Evolutionary conservation across 805 yeast species (phyloP), one percentile per base, ranked within the genome.

Genomic region (Ogataea methanolica): DNA sequence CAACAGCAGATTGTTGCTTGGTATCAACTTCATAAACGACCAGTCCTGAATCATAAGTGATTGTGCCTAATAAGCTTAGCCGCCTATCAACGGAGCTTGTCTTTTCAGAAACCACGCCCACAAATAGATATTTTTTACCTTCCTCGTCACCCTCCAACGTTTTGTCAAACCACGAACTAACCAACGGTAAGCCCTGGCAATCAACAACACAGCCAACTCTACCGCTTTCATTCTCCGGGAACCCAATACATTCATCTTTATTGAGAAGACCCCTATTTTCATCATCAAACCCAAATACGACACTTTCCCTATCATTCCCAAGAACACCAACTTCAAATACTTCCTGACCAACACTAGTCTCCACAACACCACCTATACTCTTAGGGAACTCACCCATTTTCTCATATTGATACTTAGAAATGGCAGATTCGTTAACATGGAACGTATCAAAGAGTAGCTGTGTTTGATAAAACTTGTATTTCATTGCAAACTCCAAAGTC

Each of bases 181-280:
- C 43, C 12, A 64, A 21, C 4, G 70, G 67, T 3, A 59, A 16
- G 1, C 69, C 70, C 19, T 70, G 70, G 7, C 64, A 57, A 42
- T 64, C 65, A 2, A 60, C 36, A 2, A 60, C 54, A 21, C 49
- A 44, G 0, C 70, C 70, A 6, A 36, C 16, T 43, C 70, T 52
- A 17, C 53, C 41, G 7, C 26, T 44, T 12, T 47, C 42, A 33
- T 56, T 54, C 7, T 44, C 42, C 2, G 68, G 67, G 29, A 49
- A 58, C 22, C 46, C 39, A 8, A 52, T 44, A 37, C 33, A 41
- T 37, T 23, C 40, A 26, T 9, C 42, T 33, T 12, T 16, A 31
- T 14, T 41, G 38, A 12, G 31, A 16, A 15, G n/a, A 15, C 42
- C 37, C 4, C 43, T 33, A 2, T 33, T 22, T 1, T 46, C 55